Conservation (phyloP, 225 moss, liverwort and hornwort genomes). For the Sphagnum contortum region DNA sequence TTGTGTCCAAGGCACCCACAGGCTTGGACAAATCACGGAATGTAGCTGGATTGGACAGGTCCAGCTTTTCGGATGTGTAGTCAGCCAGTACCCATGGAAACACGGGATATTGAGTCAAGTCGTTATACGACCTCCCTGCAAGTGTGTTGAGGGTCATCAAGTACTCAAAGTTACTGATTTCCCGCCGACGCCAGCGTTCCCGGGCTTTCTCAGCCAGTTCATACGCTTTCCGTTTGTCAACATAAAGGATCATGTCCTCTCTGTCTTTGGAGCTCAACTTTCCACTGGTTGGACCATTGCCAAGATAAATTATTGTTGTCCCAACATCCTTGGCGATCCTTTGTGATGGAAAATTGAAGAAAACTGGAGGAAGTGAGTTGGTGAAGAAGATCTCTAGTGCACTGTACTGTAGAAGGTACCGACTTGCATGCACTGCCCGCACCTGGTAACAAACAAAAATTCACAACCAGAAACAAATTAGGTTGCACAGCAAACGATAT, state of each 20-base stretch:
- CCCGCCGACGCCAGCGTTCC: constrained; percentile 29
- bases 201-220: constrained; percentile 27
- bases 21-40: constrained; percentile 34
- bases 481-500: no score
- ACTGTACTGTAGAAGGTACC: constrained; percentile 25
- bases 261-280: constrained; percentile 27
- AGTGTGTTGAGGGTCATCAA: constrained; percentile 34
- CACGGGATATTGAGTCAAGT: constrained; percentile 34
- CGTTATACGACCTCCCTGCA: constrained; percentile 32
- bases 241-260: constrained; percentile 23
- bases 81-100: constrained; percentile 37
- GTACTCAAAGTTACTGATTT: constrained; percentile 35
- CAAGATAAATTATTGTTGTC: constrained; percentile 17
- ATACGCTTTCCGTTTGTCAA: constrained; percentile 26
- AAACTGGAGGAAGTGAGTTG: constrained; percentile 24
- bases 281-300: constrained; percentile 16
- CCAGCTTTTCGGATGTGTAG: constrained; percentile 29
- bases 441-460: constrained; percentile 11
- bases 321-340: constrained; percentile 26
- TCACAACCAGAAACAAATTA: neutral
- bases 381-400: constrained; percentile 31
- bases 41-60: constrained; percentile 18
- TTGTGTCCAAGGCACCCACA: constrained; percentile 26
- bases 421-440: constrained; percentile 26
- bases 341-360: constrained; percentile 33